These are phyloP conservation scores for Micractinium conductrix DNA, from an alignment of 139 green algal genomes.

Conservation along the genomic window DNA sequence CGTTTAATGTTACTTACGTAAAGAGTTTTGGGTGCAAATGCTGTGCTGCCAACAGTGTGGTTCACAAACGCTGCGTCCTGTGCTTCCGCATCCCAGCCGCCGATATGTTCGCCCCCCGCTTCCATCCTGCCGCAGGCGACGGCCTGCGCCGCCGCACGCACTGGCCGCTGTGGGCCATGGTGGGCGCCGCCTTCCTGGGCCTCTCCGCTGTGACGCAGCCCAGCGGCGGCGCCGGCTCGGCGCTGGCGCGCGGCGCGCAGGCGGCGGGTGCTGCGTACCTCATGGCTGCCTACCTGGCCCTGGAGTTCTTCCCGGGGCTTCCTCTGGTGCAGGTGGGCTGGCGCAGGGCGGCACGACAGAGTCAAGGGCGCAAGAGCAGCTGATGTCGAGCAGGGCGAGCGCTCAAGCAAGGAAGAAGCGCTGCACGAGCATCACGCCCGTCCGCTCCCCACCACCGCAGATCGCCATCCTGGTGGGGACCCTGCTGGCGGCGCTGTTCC, in stretches of 20 bases:
- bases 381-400: no score
- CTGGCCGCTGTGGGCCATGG: constrained; percentile 90
- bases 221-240: background rate
- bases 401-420: no score
- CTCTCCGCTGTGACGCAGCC: constrained; percentile 45
- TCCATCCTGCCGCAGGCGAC: constrained; percentile 7
- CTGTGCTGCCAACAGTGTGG: no score
- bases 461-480: constrained; percentile 59
- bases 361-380: no score
- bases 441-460: no score
- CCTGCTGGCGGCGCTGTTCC: constrained; percentile 70
- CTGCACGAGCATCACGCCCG: no score
- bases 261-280: constrained; percentile 55
- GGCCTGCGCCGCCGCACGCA: constrained; percentile 68
- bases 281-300: constrained; percentile 85
- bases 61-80: no score
- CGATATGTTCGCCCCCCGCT: no score
- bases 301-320: constrained; percentile 85
- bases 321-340: constrained; percentile 68
- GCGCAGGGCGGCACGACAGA: background rate
- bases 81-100: background rate
- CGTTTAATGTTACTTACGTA: no score
- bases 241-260: constrained; percentile 14
- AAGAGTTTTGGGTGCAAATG: background rate
- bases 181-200: constrained; percentile 57